Evolutionary conservation across 1,284 basidiomycete species (phyloP), one percentile per base, ranked within the genome.

Genomic region (Leccinum insolens): DNA sequence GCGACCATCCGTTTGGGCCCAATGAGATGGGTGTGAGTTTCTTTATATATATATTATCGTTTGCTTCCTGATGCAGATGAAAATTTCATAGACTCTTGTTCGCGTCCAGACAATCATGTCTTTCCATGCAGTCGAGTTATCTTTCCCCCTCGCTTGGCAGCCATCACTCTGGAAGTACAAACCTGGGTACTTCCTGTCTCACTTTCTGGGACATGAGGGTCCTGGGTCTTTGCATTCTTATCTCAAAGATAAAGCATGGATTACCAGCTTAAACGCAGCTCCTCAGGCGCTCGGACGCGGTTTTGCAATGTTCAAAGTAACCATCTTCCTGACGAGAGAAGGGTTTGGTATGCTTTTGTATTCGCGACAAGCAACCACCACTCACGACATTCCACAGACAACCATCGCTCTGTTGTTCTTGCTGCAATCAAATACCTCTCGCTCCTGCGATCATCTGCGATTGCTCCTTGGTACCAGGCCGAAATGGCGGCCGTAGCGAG

Each of bases 181-280:
- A 82, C 97, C 98, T 2, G 89, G 85, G 3, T 82, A 88, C 70
- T 93, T 96, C 78, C 77, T 99, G 20, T 86, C 90, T 3, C 95
- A 98, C 79, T 91, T 98, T 76, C 81, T 98, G 62, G 98, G 98
- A 0, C 97, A 99, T 78, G 98, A 99, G 82, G 98, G 98, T 4
- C 90, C 93, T 49, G 98, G 98, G 1, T 98, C 96, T 1, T 82
- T 99, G 57, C 87, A 96, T 72, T 95, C 95, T 2, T 95, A 96
- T 79, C 84, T 99, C 70, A 99, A 99, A 83, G 84, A 87, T 72
- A 92, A 93, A 76, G 95, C 96, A 5, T 99, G 96, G 96, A 89
- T 93, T 63, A 96, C 94, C 67, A 85, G 85, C 25, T 83, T 99
- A 61, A 89, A 87, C 67, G 86, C 91, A 55, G 95, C 94, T 4